Base-by-base conservation (phyloP, 768 basidiomycete species). In the Auriscalpium microsporum region DNA sequence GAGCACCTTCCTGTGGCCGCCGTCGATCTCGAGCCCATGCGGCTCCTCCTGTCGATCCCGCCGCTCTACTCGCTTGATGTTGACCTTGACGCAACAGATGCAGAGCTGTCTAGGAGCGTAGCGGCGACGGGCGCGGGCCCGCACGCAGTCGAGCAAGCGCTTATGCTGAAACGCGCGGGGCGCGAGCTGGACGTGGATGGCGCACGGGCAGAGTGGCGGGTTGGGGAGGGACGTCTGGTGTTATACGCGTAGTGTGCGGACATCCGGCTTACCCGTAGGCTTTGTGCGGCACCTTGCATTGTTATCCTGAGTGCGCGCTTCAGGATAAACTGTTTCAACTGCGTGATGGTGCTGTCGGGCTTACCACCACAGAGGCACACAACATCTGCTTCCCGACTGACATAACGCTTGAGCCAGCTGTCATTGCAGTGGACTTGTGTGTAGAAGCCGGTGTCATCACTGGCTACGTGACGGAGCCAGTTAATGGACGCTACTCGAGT, bases 171-270 rank as follows among this genome's bases (percentile, higher is more conserved):
- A 62, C 75, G 80, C 45, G 75, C 78, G 62, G 28, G 28, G 28
- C 71, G 81, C 6, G 73, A 75, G 40, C 73, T 89, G 14, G 75
- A 86, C 55, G 79, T 87, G 0, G 84, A 87, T 21, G 66, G 62
- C 2, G 86, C 86, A 0, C 71, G 64, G 47, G 86, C 85, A 8
- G 82, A 87, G 65, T 90, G 88, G 87, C 74, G 72, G 36, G 75
- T 87, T 19, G 77, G 70, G 7, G 78, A 84, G 42, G 19, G 52
- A 16, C 21, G 35, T 7, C 45, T 35, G 4, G 19, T 36, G 46
- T 45, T 46, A 16, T 38, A 38, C 17, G 51, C 40, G 34, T 45
- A 37, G 40, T 28, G 5, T 28, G 1, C 28, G 28, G 28, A 28
- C 5, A 7, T 28, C 28, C 28, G 28, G 2, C 28, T 28, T 28